phyloP scores from a whole-genome alignment of 1,284 basidiomycete genomes.

The Melampsora medusae region DNA sequence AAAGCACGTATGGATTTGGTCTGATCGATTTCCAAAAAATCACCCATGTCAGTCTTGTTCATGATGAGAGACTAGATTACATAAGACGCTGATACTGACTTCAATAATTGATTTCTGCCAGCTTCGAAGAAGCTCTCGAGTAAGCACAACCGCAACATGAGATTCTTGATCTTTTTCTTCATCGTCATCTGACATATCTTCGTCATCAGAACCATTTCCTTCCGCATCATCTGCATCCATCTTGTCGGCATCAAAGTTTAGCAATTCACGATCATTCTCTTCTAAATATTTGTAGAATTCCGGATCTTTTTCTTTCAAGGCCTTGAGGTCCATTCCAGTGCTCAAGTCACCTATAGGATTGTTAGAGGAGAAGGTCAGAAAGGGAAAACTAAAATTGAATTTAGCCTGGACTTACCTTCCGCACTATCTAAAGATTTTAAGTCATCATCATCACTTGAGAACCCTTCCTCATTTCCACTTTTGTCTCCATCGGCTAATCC shows the following conservation, averaged over 20 bases:
- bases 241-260: constrained; percentile 64
- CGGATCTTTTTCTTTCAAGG: constrained; percentile 89
- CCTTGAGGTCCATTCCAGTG: constrained; percentile 66
- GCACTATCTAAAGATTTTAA: constrained; percentile 28
- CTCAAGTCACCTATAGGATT: background rate
- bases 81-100: constrained; percentile 58
- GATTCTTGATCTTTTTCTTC: constrained; percentile 59
- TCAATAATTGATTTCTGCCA: constrained; percentile 92
- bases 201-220: constrained; percentile 46
- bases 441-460: constrained; percentile 30
- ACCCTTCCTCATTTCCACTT: constrained; percentile 8
- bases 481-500: constrained; percentile 8
- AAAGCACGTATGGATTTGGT: constrained; percentile 75
- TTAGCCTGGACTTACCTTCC: constrained; percentile 6
- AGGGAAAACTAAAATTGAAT: background rate
- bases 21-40: background rate
- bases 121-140: constrained; percentile 68
- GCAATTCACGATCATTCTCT: constrained; percentile 86
- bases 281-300: constrained; percentile 98
- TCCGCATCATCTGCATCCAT: constrained; percentile 48
- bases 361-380: background rate
- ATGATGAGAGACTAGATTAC: background rate
- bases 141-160: constrained; percentile 60
- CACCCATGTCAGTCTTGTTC: background rate
- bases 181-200: constrained; percentile 48